Percentiles rank a stretch among this genome's conserved stretches.
These are phyloP conservation scores for Escovopsis sp. DNA, from an alignment of 2,329 filamentous ascomycete genomes.

Conservation along the genomic window DNA sequence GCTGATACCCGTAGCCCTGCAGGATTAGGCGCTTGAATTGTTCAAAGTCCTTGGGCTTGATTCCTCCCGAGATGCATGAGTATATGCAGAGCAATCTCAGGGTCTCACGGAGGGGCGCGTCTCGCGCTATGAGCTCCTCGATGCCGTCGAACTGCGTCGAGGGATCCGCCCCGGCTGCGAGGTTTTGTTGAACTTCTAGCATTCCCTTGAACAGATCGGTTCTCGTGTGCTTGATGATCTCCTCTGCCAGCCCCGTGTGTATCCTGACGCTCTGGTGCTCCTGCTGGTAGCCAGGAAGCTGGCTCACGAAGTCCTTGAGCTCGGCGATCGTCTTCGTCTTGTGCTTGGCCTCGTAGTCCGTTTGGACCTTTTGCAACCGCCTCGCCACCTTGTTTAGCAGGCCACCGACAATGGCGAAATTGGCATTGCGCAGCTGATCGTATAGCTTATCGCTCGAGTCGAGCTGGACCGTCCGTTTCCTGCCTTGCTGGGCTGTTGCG, in stretches of 20 bases:
- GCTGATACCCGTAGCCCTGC: constrained; percentile 89
- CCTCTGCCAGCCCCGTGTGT: constrained; percentile 83
- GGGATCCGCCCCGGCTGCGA: constrained; percentile 80
- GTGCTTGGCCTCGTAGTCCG: constrained; percentile 82
- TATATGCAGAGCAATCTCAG: constrained; percentile 81
- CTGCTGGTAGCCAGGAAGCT: constrained; percentile 79
- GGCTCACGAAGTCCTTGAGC: constrained; percentile 87
- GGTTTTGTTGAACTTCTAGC: constrained; percentile 88
- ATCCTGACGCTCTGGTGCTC: constrained; percentile 88
- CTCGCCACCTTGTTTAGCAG: constrained; percentile 83
- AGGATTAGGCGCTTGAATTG: constrained; percentile 76
- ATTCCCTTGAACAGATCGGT: constrained; percentile 78
- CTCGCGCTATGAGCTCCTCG: constrained; percentile 85
- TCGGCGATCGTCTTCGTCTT: constrained; percentile 78
- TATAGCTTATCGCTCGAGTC: constrained; percentile 85
- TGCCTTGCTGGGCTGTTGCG: constrained; percentile 36
- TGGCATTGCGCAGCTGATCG: constrained; percentile 73
- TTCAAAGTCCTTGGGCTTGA: constrained; percentile 80
- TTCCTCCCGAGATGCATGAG: constrained; percentile 75
- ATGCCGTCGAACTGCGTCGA: constrained; percentile 80
- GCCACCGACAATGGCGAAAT: constrained; percentile 87
- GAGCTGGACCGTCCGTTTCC: constrained; percentile 76
- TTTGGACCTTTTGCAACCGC: constrained; percentile 66
- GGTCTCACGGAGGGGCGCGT: constrained; percentile 66
- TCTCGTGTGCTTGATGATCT: constrained; percentile 85